phyloP scores from a whole-genome alignment of 805 yeast species.

The Yamadazyma philogaea region DNA sequence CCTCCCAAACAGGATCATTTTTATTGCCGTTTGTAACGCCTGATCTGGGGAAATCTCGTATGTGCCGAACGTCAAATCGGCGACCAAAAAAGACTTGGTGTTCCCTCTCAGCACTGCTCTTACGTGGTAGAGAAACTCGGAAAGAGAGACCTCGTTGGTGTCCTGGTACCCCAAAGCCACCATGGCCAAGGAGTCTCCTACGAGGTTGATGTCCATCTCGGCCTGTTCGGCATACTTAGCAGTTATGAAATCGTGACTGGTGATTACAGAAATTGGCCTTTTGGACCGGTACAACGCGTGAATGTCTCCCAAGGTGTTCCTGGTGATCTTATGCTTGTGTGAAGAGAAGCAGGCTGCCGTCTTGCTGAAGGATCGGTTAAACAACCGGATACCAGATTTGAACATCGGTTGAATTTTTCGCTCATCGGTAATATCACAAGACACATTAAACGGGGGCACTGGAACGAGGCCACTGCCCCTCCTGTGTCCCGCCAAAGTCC shows the following conservation, averaged over 20 bases:
- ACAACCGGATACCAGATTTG: neutral
- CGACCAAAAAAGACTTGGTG: constrained; percentile 62
- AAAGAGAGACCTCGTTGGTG: constrained; percentile 72
- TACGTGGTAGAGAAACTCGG: constrained; percentile 76
- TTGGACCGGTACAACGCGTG: constrained; percentile 16
- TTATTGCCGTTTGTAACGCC: constrained; percentile 58
- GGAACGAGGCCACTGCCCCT: too few relatives aligned
- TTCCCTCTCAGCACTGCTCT: constrained; percentile 75
- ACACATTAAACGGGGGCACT: neutral
- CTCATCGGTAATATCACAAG: neutral
- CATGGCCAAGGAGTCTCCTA: constrained; percentile 95
- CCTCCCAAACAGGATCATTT: constrained; percentile 53
- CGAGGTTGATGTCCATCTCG: constrained; percentile 64
- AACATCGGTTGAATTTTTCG: neutral
- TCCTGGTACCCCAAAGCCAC: constrained; percentile 78
- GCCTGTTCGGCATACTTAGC: constrained; percentile 66
- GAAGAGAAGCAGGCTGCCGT: constrained; percentile 1
- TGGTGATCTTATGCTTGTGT: constrained; percentile 10
- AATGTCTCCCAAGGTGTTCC: constrained; percentile 25
- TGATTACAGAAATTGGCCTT: constrained; percentile 47
- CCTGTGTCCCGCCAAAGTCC: too few relatives aligned
- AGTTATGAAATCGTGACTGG: constrained; percentile 86
- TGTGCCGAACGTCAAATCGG: constrained; percentile 87
- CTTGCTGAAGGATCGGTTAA: neutral
- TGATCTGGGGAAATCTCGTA: constrained; percentile 63